Evolutionary conservation across 805 yeast species (phyloP).

Genomic region (Geotrichum ghanense): DNA sequence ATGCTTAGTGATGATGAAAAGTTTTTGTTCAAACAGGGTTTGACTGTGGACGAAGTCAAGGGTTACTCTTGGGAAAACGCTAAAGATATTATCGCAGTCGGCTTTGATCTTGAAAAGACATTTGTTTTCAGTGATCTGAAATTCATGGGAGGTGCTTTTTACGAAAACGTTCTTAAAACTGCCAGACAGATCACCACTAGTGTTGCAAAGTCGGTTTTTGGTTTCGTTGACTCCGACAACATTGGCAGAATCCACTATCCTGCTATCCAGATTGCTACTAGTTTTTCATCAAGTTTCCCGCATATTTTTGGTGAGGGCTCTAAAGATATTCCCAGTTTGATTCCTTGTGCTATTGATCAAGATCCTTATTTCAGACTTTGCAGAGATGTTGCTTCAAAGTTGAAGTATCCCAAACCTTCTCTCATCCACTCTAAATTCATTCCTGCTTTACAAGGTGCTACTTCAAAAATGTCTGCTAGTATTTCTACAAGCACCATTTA

Average conservation of each 20-base stretch:
- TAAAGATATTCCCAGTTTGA: constrained; percentile 85
- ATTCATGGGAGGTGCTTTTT: constrained; percentile 88
- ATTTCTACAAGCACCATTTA: constrained; percentile 84
- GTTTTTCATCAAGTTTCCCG: constrained; percentile 94
- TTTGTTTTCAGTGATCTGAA: constrained; percentile 87
- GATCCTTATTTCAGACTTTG: constrained; percentile 97
- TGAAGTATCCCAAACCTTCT: constrained; percentile 83
- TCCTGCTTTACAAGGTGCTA: constrained; percentile 95
- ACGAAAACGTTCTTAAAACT: constrained; percentile 85
- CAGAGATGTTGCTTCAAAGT: constrained; percentile 92
- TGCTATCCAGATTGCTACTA: constrained; percentile 89
- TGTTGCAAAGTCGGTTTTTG: constrained; percentile 96
- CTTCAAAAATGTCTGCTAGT: constrained; percentile 94
- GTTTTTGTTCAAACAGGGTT: constrained; percentile 82
- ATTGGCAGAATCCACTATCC: constrained; percentile 95
- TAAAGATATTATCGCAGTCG: constrained; percentile 86
- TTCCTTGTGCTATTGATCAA: constrained; percentile 98
- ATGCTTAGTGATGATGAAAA: constrained; percentile 96
- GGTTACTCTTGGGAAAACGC: constrained; percentile 71
- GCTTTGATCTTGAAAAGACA: constrained; percentile 90
- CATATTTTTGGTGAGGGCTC: constrained; percentile 70
- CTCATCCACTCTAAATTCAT: constrained; percentile 89
- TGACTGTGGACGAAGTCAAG: constrained; percentile 83
- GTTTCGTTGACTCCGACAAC: constrained; percentile 88
- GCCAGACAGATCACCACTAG: constrained; percentile 93